A percentile compares a stretch with the other conserved stretches of the same genome.
Evolutionary conservation across 2,329 filamentous ascomycete species (phyloP).

Genomic region (Thielaviopsis populi): DNA sequence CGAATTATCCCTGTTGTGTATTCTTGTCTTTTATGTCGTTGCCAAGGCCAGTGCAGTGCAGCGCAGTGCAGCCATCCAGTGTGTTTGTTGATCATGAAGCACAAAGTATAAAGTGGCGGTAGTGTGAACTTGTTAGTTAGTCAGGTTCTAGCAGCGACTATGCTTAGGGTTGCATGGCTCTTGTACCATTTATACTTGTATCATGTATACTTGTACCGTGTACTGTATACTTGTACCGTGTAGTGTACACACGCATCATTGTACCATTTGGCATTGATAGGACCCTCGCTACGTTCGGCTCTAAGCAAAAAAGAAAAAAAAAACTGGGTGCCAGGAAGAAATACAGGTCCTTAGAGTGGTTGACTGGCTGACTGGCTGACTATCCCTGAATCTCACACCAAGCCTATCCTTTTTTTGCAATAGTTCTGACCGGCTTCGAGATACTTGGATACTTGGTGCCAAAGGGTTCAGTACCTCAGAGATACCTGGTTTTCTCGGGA

Average conservation of each 20-base stretch:
- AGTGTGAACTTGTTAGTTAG: neutral
- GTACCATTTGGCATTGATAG: too few species aligned
- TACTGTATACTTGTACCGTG: too few species aligned
- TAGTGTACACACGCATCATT: too few species aligned
- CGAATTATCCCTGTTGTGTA: neutral
- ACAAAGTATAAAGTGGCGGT: neutral
- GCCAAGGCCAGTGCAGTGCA: neutral
- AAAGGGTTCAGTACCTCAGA: conserved; percentile 1
- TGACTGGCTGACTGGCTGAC: neutral
- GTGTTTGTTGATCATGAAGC: neutral
- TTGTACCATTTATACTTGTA: too few species aligned
- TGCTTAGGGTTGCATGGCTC: neutral
- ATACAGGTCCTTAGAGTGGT: neutral
- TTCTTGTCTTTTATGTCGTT: neutral
- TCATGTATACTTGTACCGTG: too few species aligned
- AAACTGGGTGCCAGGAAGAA: neutral
- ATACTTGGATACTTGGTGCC: neutral
- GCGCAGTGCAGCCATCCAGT: too few species aligned
- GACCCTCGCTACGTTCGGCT: too few species aligned
- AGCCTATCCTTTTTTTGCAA: neutral
- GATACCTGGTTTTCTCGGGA: conserved; percentile 2
- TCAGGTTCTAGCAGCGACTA: neutral
- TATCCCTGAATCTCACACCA: neutral
- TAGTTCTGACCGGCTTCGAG: neutral
- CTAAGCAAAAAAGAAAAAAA: too few species aligned